phyloP scores from a whole-genome alignment of 169 alveolate genomes.

The Cyclospora cayetanensis region DNA sequence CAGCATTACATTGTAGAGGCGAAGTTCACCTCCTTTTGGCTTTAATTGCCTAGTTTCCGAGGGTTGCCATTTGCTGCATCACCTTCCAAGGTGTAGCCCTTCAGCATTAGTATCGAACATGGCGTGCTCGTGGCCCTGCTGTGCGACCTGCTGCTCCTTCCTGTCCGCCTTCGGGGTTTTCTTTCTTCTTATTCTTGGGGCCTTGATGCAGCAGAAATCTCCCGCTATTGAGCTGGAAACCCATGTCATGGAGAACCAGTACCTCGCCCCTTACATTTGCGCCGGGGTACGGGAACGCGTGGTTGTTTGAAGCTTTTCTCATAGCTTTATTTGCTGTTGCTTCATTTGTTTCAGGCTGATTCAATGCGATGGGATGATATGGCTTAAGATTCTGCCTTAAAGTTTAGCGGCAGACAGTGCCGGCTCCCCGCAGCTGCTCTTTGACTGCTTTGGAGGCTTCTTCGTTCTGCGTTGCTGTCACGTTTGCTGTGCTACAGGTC shows the following conservation, averaged over 20 bases:
- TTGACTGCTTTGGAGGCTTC: neutral
- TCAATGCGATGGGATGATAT: too few relatives aligned
- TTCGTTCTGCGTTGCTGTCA: neutral
- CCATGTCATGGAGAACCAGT: constrained; percentile 46
- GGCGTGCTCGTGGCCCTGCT: constrained; percentile 61
- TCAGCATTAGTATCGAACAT: too few relatives aligned
- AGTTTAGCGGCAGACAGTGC: too few relatives aligned
- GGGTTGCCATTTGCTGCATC: too few relatives aligned
- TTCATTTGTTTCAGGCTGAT: neutral
- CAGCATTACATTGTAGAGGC: too few relatives aligned
- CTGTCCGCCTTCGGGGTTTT: constrained; percentile 59
- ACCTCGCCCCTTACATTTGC: constrained; percentile 56
- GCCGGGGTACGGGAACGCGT: constrained; percentile 42
- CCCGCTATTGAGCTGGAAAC: constrained; percentile 32
- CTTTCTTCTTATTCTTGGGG: constrained; percentile 17
- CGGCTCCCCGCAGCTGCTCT: neutral
- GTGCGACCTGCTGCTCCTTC: constrained; percentile 59
- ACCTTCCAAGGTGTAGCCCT: too few relatives aligned
- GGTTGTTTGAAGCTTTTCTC: neutral
- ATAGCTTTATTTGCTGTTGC: neutral
- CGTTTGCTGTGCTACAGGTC: constrained; percentile 38
- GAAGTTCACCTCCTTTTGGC: too few relatives aligned
- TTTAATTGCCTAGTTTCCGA: too few relatives aligned
- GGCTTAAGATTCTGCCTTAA: too few relatives aligned
- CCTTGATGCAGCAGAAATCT: constrained; percentile 57